These are phyloP conservation scores for Lactifluus echinatus DNA, from an alignment of 768 basidiomycete species.

Conservation along the genomic window DNA sequence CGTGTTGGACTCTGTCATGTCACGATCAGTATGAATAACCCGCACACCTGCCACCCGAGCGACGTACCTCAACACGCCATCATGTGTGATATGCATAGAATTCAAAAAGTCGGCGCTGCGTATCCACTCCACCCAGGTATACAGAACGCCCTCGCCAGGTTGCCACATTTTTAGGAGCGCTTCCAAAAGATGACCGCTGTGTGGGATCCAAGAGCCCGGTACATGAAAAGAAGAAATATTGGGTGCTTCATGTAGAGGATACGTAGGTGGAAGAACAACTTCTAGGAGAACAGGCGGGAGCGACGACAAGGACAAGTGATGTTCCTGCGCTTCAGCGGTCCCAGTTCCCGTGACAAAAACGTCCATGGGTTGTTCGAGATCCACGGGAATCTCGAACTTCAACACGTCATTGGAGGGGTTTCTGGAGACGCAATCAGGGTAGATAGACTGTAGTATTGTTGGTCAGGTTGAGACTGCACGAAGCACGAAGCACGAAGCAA, in stretches of 20 bases:
- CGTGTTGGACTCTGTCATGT: slow-evolving; percentile 41
- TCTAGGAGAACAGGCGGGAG: slow-evolving; percentile 59
- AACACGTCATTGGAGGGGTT: slow-evolving; percentile 30
- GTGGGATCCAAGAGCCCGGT: slow-evolving; percentile 51
- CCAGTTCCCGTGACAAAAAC: slow-evolving; percentile 32
- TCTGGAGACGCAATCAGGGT: slow-evolving; percentile 57
- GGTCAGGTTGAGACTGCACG: neutral
- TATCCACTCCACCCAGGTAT: slow-evolving; percentile 65
- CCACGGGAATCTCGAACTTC: slow-evolving; percentile 58
- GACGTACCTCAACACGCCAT: slow-evolving; percentile 3
- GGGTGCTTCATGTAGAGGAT: slow-evolving; percentile 50
- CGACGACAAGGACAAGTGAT: slow-evolving; percentile 34
- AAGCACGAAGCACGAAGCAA: too few species aligned
- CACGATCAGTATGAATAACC: neutral
- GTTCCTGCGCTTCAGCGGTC: neutral
- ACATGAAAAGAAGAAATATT: slow-evolving; percentile 45
- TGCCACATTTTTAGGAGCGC: slow-evolving; percentile 51
- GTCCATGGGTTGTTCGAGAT: slow-evolving; percentile 39
- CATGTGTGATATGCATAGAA: slow-evolving; percentile 32
- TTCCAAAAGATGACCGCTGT: slow-evolving; percentile 30
- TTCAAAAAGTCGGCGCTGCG: slow-evolving; percentile 57
- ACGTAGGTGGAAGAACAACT: slow-evolving; percentile 42
- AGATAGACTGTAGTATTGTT: slow-evolving; percentile 49
- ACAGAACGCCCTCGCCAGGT: slow-evolving; percentile 51
- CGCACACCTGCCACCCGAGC: neutral